Percentiles rank a stretch among this genome's conserved stretches.
phyloP scores from a whole-genome alignment of 2,329 filamentous ascomycete species.

The Monosporascus sp. region DNA sequence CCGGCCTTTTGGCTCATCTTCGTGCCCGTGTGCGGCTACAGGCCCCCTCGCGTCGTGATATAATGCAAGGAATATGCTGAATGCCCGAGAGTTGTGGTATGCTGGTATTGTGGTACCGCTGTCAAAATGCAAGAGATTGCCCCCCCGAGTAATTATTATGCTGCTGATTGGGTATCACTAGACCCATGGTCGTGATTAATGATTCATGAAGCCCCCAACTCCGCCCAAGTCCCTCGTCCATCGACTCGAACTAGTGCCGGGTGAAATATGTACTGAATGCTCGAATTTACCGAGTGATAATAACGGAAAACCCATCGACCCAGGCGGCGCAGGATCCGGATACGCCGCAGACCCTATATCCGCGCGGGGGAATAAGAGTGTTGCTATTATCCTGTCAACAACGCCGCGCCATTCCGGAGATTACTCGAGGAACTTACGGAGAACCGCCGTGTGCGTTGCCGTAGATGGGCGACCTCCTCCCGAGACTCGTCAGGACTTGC shows the following conservation, averaged over 20 bases:
- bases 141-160: no score
- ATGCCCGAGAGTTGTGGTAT: no score
- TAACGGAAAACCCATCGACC: conserved; percentile 80
- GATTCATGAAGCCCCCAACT: no score
- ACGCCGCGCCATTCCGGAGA: background rate
- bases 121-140: no score
- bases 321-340: conserved; percentile 75
- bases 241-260: background rate
- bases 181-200: no score
- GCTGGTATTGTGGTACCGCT: no score
- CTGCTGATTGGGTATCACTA: no score
- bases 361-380: conserved; percentile 81
- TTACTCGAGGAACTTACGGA: conserved; percentile 56
- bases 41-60: no score
- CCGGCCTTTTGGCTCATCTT: no score
- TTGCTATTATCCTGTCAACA: conserved; percentile 50
- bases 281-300: conserved; percentile 60
- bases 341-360: conserved; percentile 83
- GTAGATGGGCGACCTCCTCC: conserved; percentile 79
- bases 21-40: no score
- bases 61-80: no score
- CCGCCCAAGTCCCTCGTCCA: background rate
- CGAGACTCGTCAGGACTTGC: conserved; percentile 82
- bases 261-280: conserved; percentile 2
- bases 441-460: conserved; percentile 77